A percentile compares a stretch with the other conserved stretches of the same genome.
phyloP scores from a whole-genome alignment of 306 rosid species.

The Potentilla sterilis region DNA sequence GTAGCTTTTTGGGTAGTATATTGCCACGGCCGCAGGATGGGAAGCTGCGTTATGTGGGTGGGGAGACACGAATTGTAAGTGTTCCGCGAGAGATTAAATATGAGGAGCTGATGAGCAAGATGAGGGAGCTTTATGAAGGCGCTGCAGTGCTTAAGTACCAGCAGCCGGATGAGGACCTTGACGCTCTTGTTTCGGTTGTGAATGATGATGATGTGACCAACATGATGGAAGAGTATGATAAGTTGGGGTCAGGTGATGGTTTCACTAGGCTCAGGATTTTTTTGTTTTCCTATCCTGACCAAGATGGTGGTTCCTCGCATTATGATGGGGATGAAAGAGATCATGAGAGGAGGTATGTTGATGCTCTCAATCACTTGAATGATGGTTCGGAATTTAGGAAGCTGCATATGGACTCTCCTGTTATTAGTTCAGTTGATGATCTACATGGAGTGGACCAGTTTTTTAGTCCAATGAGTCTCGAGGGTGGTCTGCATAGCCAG shows the following conservation, averaged over 20 bases:
- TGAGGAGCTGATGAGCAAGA: constrained; percentile 85
- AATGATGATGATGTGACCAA: constrained; percentile 92
- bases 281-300: constrained; percentile 71
- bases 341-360: constrained; percentile 91
- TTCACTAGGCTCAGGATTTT: constrained; percentile 93
- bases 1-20: constrained; percentile 85
- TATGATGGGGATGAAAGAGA: constrained; percentile 84
- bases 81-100: constrained; percentile 57
- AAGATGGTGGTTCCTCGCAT: constrained; percentile 61
- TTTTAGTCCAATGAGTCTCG: constrained; percentile 51
- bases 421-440: constrained; percentile 57
- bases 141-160: constrained; percentile 84
- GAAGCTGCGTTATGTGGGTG: constrained; percentile 91
- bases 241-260: constrained; percentile 84
- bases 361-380: constrained; percentile 84
- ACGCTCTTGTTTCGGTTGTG: constrained; percentile 94
- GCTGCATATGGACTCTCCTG: constrained; percentile 55
- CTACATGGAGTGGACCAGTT: constrained; percentile 54
- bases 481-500: constrained; percentile 67
- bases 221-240: constrained; percentile 99
- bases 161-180: constrained; percentile 98
- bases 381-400: constrained; percentile 71
- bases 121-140: constrained; percentile 87
- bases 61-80: constrained; percentile 94
- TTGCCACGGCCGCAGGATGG: constrained; percentile 99